Conservation (phyloP, 108 stramenopile species). For the Craspedostauros australis region DNA sequence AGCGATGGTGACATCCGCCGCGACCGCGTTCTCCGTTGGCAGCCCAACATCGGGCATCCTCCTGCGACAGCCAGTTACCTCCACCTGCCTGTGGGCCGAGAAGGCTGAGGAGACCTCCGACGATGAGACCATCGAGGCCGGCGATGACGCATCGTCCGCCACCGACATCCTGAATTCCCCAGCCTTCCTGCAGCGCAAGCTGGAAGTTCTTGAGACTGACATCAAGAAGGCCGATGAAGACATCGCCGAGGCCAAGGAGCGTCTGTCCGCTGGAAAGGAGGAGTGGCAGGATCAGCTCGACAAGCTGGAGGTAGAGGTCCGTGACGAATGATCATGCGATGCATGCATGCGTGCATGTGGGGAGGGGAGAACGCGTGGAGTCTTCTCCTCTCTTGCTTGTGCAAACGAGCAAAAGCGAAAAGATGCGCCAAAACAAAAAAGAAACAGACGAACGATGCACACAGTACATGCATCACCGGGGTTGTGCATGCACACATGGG, state of each 20-base stretch:
- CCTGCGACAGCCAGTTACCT: not conserved
- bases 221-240: constrained; percentile 46
- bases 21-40: constrained; percentile 3
- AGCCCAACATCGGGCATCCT: not conserved
- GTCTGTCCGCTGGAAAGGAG: constrained; percentile 48
- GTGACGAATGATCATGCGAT: too few species aligned
- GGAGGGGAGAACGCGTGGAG: too few species aligned
- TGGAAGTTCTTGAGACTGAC: constrained; percentile 74
- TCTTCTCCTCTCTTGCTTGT: too few species aligned
- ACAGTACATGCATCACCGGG: too few species aligned
- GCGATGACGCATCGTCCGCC: constrained; percentile 9
- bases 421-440: too few species aligned
- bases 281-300: constrained; percentile 82
- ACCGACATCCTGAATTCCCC: constrained; percentile 79
- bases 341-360: too few species aligned
- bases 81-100: constrained; percentile 17
- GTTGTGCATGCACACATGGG: too few species aligned
- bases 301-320: constrained; percentile 51
- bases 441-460: too few species aligned
- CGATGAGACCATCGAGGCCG: constrained; percentile 1
- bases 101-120: constrained; percentile 8
- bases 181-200: constrained; percentile 74
- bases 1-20: not conserved
- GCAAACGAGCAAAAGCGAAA: too few species aligned
- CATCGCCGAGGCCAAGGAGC: constrained; percentile 49